A percentile compares a stretch with the other conserved stretches of the same genome.
Evolutionary conservation across 2,329 filamentous ascomycete genomes (phyloP).

Genomic region (Claviceps sorghi): DNA sequence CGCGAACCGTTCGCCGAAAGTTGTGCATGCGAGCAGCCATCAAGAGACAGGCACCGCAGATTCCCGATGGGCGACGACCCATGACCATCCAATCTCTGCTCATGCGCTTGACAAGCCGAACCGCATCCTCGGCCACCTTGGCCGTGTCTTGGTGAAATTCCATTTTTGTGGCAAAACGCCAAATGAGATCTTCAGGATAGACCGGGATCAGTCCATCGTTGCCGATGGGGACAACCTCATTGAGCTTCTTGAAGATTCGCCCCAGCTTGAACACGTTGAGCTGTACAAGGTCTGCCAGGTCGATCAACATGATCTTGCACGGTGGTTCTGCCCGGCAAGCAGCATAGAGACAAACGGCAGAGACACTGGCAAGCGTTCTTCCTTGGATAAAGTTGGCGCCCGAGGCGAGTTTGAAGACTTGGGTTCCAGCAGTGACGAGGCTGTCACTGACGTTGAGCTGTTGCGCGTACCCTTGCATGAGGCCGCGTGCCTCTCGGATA

Average conservation of each 20-base stretch:
- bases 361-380: conserved; percentile 69
- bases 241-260: conserved; percentile 72
- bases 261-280: conserved; percentile 90
- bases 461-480: conserved; percentile 48
- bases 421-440: conserved; percentile 49
- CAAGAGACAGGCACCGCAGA: conserved; percentile 87
- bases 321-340: conserved; percentile 66
- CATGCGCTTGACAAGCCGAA: conserved; percentile 82
- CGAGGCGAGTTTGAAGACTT: conserved; percentile 63
- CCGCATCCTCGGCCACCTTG: conserved; percentile 76
- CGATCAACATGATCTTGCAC: conserved; percentile 85
- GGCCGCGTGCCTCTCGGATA: conserved; percentile 40
- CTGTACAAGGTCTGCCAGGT: conserved; percentile 70
- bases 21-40: conserved; percentile 97
- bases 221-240: conserved; percentile 56
- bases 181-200: conserved; percentile 79
- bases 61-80: conserved; percentile 80
- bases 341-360: conserved; percentile 81
- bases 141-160: conserved; percentile 75
- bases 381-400: conserved; percentile 72
- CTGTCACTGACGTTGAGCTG: conserved; percentile 46
- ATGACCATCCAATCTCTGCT: conserved; percentile 95
- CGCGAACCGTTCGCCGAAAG: conserved; percentile 78
- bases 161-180: conserved; percentile 78
- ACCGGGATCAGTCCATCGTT: conserved; percentile 53